Evolutionary conservation across 768 basidiomycete species (phyloP).

Genomic region (Leccinum truebloodii): DNA sequence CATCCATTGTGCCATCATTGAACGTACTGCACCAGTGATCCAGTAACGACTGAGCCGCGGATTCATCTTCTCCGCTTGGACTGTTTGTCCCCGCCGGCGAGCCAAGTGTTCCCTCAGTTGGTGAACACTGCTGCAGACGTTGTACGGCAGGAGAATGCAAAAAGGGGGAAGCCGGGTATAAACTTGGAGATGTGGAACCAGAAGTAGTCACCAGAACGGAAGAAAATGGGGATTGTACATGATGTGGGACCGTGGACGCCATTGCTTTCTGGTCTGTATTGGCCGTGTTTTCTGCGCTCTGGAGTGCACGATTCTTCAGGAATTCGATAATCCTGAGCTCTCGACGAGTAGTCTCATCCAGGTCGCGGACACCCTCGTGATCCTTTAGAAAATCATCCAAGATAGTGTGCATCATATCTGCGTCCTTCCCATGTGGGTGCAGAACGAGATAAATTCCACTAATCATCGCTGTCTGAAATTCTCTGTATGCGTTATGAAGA

Average conservation of each 20-base stretch:
- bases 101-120: slow-evolving; percentile 45
- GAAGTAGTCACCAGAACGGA: slow-evolving; percentile 26
- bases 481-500: slow-evolving; percentile 79
- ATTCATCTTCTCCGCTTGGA: slow-evolving; percentile 71
- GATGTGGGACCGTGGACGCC: slow-evolving; percentile 15
- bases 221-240: slow-evolving; percentile 22
- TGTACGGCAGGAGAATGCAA: slow-evolving; percentile 54
- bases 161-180: slow-evolving; percentile 32
- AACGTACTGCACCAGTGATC: slow-evolving; percentile 88
- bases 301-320: slow-evolving; percentile 66
- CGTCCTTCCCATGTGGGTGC: slow-evolving; percentile 71
- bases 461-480: slow-evolving; percentile 90
- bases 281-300: slow-evolving; percentile 41
- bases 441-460: slow-evolving; percentile 84
- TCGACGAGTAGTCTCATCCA: slow-evolving; percentile 80
- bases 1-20: slow-evolving; percentile 61
- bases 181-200: slow-evolving; percentile 21
- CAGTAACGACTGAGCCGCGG: slow-evolving; percentile 71
- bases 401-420: slow-evolving; percentile 73
- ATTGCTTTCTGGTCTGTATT: slow-evolving; percentile 10
- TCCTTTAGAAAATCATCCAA: slow-evolving; percentile 77
- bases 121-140: slow-evolving; percentile 52
- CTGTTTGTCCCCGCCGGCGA: slow-evolving; percentile 71
- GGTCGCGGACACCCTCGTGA: slow-evolving; percentile 49
- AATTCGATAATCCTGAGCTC: slow-evolving; percentile 88